These are phyloP conservation scores for Cornus kousa DNA, from an alignment of 148 eudicot species.

Conservation along the genomic window DNA sequence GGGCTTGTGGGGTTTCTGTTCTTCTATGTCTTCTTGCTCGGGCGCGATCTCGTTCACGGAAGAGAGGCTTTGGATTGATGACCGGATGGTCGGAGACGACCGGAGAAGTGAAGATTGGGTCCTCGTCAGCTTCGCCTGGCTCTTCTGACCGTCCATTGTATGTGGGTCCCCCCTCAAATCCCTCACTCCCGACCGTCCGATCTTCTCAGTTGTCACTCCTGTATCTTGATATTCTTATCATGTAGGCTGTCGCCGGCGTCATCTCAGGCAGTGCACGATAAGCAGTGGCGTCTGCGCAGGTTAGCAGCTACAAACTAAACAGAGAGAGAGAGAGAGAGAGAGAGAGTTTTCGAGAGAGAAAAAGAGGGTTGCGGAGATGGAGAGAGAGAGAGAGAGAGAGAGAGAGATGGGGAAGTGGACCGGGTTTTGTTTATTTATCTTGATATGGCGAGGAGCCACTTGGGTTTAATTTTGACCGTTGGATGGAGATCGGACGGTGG, in stretches of 20 bases:
- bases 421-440: conserved; percentile 23
- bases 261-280: conserved; percentile 29
- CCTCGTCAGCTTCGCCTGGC: conserved; percentile 60
- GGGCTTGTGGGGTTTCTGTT: conserved; percentile 38
- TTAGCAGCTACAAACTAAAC: conserved; percentile 6
- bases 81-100: conserved; percentile 78
- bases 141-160: conserved; percentile 56
- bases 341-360: neutral
- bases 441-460: conserved; percentile 14
- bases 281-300: conserved; percentile 23
- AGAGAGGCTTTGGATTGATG: conserved; percentile 66
- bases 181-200: conserved; percentile 1
- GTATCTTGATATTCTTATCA: conserved; percentile 32
- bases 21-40: conserved; percentile 37
- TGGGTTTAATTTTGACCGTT: conserved; percentile 34
- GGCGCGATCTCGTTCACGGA: conserved; percentile 34
- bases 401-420: conserved; percentile 5
- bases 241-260: conserved; percentile 26
- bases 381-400: neutral
- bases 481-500: conserved; percentile 29
- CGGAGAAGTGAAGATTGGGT: conserved; percentile 84
- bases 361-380: neutral
- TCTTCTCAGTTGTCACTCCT: conserved; percentile 24
- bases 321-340: neutral
- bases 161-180: neutral